Evolutionary conservation across 164 flowering plant species (phyloP).

Genomic region (Buxus sempervirens): DNA sequence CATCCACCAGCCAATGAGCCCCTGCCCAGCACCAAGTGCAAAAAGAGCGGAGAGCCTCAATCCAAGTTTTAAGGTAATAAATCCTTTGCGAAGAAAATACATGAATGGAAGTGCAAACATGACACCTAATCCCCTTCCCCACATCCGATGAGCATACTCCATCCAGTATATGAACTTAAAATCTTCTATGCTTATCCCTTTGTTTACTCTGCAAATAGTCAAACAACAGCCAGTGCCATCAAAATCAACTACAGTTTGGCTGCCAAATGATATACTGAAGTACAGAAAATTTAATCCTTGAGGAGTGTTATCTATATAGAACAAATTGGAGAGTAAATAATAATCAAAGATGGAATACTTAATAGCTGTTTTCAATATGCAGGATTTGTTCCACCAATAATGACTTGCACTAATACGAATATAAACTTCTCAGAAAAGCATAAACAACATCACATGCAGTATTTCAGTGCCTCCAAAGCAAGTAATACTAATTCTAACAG

Average conservation of each 20-base stretch:
- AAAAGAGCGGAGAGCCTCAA: slow-evolving; percentile 79
- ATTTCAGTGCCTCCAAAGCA: neutral
- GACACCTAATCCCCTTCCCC: slow-evolving; percentile 93
- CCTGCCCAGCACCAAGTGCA: slow-evolving; percentile 97
- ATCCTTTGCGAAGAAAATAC: slow-evolving; percentile 83
- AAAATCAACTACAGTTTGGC: neutral
- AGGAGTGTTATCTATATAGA: neutral
- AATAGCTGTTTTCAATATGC: too few species aligned
- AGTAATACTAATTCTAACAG: neutral
- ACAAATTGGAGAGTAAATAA: neutral
- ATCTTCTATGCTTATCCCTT: slow-evolving; percentile 85
- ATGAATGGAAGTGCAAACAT: slow-evolving; percentile 88
- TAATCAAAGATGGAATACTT: neutral
- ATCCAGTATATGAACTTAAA: slow-evolving; percentile 98
- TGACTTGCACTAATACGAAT: neutral
- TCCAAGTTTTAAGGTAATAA: slow-evolving; percentile 69
- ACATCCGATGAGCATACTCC: slow-evolving; percentile 99
- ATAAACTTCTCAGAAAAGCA: neutral
- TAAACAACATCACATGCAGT: neutral
- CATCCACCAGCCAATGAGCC: slow-evolving; percentile 99
- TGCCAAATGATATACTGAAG: neutral
- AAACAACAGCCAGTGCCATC: neutral
- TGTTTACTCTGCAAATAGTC: slow-evolving; percentile 59
- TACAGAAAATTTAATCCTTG: neutral
- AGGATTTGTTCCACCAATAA: neutral